A percentile compares a stretch with the other conserved stretches of the same genome.
These are phyloP conservation scores for Pezicula carpinea DNA, from an alignment of 2,329 filamentous ascomycete genomes.

Conservation along the genomic window DNA sequence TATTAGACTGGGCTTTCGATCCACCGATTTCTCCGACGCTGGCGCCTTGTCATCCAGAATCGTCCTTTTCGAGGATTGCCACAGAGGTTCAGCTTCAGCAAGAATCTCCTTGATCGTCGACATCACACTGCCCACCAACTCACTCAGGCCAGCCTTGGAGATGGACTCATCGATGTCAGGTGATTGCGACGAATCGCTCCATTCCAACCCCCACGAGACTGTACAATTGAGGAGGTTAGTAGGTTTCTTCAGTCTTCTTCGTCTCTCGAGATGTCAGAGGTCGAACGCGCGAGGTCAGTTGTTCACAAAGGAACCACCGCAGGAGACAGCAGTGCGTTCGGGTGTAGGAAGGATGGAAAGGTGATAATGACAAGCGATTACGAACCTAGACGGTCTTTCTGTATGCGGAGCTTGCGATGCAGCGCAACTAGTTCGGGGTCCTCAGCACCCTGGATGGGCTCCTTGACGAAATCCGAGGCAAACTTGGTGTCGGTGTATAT, in stretches of 20 bases:
- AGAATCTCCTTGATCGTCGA: constrained; percentile 76
- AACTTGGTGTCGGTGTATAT: constrained; percentile 80
- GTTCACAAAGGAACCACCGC: no score
- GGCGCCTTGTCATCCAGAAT: constrained; percentile 16
- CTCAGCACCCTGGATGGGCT: constrained; percentile 56
- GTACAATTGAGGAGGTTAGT: no score
- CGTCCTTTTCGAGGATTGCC: constrained; percentile 53
- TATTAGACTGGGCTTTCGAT: constrained; percentile 52
- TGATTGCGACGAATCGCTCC: constrained; percentile 66
- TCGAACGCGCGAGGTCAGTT: no score
- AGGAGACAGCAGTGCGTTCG: neutral
- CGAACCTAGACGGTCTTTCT: constrained; percentile 42
- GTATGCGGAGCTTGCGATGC: constrained; percentile 73
- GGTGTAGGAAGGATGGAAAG: no score
- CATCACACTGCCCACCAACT: constrained; percentile 75
- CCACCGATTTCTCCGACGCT: constrained; percentile 31
- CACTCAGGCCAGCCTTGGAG: constrained; percentile 69
- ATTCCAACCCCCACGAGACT: constrained; percentile 78
- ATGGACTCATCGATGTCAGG: constrained; percentile 67
- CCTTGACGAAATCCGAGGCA: constrained; percentile 68
- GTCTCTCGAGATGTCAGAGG: no score
- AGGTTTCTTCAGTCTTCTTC: no score
- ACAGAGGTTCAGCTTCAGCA: constrained; percentile 70
- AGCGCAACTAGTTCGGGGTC: constrained; percentile 67
- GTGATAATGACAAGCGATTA: neutral